Base-by-base conservation (phyloP, 352 stramenopile species). In the Globisporangium nunn region DNA sequence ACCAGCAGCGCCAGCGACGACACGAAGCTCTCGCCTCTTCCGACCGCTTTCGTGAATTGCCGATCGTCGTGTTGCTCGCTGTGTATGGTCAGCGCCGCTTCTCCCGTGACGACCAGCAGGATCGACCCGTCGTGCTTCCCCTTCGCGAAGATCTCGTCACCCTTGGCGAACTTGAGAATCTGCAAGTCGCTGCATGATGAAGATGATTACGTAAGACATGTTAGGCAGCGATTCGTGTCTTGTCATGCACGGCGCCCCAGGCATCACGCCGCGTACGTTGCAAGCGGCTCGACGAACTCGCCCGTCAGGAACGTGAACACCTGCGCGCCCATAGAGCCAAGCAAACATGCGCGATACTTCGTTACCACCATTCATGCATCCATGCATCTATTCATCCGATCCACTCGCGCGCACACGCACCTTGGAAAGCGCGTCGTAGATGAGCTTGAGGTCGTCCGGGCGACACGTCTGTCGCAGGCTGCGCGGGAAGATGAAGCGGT, bases 401-500 rank as follows among this genome's bases (percentile, higher is more conserved):
- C 23, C 23, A 23, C 23, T 23, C 23, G 33, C 11, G 33, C 50
- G 4, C 7, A n/a, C 18, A 47, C 37, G 50, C 18, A 55, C 77
- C 69, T 88, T 87, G 33, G 82, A 81, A 33, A 93, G 59, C 39
- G 78, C 81, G 49, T 93, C 78, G 40, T 91, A 93, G 57, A 91
- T 78, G 47, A 84, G 71, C 64, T 89, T 91, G 61, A 87, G 66
- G 55, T 91, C 83, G 59, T 91, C 80, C 0, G 71, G 72, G n/a
- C 67, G 72, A 54, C 71, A 91, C 56, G 84, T 88, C 37, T 68
- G 59, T 17, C 69, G 74, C 28, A 93, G 48, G 17, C 70, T 71
- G 48, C 66, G 61, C n/a, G 82, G 76, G 54, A 93, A 79, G 18
- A 73, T 68, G 46, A 85, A 72, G 56, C 78, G 74, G 49, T 93